Conservation (phyloP, 2,329 filamentous ascomycete genomes). For the Xylaria sp. region DNA sequence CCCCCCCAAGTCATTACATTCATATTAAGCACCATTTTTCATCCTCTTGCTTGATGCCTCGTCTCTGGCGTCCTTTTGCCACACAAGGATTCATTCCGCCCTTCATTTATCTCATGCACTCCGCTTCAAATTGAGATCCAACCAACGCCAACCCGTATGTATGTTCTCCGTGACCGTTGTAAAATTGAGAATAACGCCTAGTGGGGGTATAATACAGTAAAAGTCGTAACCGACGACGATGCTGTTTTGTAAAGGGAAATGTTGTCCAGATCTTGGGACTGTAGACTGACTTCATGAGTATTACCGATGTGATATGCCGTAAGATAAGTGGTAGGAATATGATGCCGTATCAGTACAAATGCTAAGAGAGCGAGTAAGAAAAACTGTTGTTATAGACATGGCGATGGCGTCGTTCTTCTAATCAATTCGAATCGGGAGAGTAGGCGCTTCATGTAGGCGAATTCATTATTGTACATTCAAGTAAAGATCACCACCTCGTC, state of each 20-base stretch:
- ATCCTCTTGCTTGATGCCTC: neutral
- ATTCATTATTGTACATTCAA: constrained; percentile 62
- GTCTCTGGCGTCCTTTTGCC: neutral
- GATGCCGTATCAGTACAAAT: constrained; percentile 19
- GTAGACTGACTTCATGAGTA: constrained; percentile 5
- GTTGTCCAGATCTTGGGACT: neutral
- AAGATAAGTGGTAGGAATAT: constrained; percentile 7
- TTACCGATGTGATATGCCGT: constrained; percentile 23
- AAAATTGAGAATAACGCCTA: neutral
- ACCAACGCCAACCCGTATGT: constrained; percentile 29
- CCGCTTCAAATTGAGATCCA: constrained; percentile 18
- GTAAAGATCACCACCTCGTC: constrained; percentile 73
- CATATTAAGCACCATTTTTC: neutral
- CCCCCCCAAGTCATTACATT: neutral
- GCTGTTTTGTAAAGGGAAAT: constrained; percentile 17
- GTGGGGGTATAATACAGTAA: constrained; percentile 34
- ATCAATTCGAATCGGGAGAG: neutral
- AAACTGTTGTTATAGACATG: neutral
- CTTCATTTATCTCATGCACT: constrained; percentile 2
- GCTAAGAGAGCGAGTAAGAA: neutral
- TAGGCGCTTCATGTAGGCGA: neutral
- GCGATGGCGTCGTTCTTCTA: neutral
- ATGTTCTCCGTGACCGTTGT: constrained; percentile 18
- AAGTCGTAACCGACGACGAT: constrained; percentile 10
- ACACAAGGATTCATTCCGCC: neutral